Evolutionary conservation across 257 asterid genomes (phyloP).

Genomic region (Cynanchum wilfordii): DNA sequence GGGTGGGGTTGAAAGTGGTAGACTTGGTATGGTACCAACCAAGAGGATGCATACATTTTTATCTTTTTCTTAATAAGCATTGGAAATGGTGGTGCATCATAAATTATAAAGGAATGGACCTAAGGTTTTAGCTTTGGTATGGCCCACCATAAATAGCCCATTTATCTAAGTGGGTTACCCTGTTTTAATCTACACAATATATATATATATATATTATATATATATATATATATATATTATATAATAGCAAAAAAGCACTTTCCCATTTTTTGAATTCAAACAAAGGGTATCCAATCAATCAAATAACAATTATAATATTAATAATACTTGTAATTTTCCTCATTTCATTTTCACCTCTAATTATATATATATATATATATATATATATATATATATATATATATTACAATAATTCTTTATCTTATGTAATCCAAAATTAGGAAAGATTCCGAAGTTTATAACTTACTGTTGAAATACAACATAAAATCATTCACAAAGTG

Average conservation of each 20-base stretch:
- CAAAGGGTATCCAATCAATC: neutral
- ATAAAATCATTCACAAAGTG: no score
- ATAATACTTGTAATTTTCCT: neutral
- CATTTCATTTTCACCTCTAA: neutral
- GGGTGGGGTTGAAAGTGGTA: neutral
- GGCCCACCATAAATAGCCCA: constrained; percentile 1
- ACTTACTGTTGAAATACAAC: no score
- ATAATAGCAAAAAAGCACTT: neutral
- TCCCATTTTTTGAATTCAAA: neutral
- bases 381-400: no score
- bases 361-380: neutral
- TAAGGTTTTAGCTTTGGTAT: neutral
- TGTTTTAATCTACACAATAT: neutral
- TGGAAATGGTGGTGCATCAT: constrained; percentile 30
- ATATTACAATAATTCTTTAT: neutral
- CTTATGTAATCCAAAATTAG: no score
- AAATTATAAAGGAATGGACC: constrained; percentile 18
- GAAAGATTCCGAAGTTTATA: no score
- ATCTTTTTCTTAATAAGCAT: constrained; percentile 7
- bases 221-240: no score
- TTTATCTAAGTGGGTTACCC: neutral
- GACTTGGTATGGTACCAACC: neutral
- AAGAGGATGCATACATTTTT: constrained; percentile 1
- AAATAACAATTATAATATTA: no score
- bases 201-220: no score